These are phyloP conservation scores for Strobilomyces dryophilus DNA, from an alignment of 768 basidiomycete genomes.

Conservation along the genomic window DNA sequence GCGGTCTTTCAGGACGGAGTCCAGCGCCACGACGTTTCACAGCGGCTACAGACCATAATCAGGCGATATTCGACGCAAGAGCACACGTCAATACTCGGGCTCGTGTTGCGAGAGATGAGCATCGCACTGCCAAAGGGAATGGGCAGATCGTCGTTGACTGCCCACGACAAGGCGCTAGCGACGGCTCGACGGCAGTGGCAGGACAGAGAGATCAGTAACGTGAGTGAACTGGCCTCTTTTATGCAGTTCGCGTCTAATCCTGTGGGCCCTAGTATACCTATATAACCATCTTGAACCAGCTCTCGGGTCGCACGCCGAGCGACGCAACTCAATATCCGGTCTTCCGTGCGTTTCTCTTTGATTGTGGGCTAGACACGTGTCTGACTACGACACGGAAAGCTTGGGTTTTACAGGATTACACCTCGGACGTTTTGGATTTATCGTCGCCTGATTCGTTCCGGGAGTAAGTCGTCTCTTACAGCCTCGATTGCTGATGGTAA, in stretches of 20 bases:
- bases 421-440: slow-evolving; percentile 64
- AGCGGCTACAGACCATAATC: slow-evolving; percentile 48
- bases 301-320: slow-evolving; percentile 88
- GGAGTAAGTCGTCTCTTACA: slow-evolving; percentile 49
- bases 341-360: slow-evolving; percentile 54
- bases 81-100: slow-evolving; percentile 40
- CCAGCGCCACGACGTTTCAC: slow-evolving; percentile 56
- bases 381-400: slow-evolving; percentile 41
- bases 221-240: slow-evolving; percentile 33
- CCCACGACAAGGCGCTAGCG: slow-evolving; percentile 44
- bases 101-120: slow-evolving; percentile 39
- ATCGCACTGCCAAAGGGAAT: slow-evolving; percentile 21
- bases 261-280: slow-evolving; percentile 67
- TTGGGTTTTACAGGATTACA: slow-evolving; percentile 88
- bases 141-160: slow-evolving; percentile 5
- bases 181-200: slow-evolving; percentile 84
- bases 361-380: background rate
- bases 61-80: slow-evolving; percentile 37
- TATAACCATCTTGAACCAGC: slow-evolving; percentile 83
- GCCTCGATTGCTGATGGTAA: background rate
- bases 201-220: slow-evolving; percentile 87
- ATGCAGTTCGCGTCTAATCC: background rate
- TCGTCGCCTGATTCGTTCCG: slow-evolving; percentile 58
- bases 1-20: slow-evolving; percentile 74
- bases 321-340: slow-evolving; percentile 95